Percentiles rank a stretch among this genome's conserved stretches.
Conservation (phyloP, 306 rosid species). For the Begonia fuchsioides region DNA sequence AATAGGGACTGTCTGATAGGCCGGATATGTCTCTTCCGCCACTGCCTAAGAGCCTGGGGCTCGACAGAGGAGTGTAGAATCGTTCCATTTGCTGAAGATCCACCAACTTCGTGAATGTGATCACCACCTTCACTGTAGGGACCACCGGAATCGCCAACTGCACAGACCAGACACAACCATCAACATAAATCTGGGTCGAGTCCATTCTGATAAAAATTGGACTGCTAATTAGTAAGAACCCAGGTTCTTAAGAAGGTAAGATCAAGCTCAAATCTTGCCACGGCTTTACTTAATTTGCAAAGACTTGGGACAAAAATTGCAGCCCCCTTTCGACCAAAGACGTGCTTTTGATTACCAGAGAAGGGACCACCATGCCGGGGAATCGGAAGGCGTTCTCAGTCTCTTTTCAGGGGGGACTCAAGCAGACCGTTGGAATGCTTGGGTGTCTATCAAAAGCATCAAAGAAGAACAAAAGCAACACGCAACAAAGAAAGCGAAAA, state of each 20-base stretch:
- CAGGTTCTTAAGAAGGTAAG: no score
- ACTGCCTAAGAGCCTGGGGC: constrained; percentile 44
- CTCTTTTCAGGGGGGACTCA: constrained; percentile 11
- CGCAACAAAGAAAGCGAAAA: no score
- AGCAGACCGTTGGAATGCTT: constrained; percentile 10
- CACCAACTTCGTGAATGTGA: constrained; percentile 86
- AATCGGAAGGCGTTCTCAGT: constrained; percentile 8
- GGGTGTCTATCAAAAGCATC: constrained; percentile 29
- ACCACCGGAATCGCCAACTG: constrained; percentile 94
- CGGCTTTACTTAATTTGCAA: no score
- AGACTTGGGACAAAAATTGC: no score
- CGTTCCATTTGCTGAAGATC: constrained; percentile 65
- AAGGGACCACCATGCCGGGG: constrained; percentile 8
- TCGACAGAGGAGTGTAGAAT: constrained; percentile 77
- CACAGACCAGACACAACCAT: constrained; percentile 1
- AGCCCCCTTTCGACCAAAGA: no score
- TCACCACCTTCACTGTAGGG: constrained; percentile 91
- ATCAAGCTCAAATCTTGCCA: no score
- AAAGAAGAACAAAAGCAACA: constrained; percentile 7
- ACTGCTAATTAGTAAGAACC: no score
- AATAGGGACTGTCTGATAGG: constrained; percentile 8
- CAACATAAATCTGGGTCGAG: no score
- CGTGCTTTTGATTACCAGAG: no score
- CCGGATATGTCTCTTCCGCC: constrained; percentile 19
- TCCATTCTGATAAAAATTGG: no score